These are phyloP conservation scores for Macadamia integrifolia DNA, from an alignment of 164 flowering plant genomes.

Conservation along the genomic window DNA sequence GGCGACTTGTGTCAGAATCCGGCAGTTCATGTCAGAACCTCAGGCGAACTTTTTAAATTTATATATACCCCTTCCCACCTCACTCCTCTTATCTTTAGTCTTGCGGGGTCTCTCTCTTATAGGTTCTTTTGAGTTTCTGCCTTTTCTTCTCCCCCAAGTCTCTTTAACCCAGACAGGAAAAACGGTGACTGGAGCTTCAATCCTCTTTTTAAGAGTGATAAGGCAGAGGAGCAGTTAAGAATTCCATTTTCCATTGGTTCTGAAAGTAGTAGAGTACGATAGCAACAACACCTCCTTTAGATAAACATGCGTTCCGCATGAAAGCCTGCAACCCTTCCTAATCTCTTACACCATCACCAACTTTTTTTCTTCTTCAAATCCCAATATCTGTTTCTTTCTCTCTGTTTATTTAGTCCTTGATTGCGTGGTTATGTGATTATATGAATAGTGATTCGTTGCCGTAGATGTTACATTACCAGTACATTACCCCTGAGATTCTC, in stretches of 20 bases:
- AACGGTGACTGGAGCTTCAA: not conserved
- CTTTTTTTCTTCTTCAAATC: not conserved
- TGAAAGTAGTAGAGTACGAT: not conserved
- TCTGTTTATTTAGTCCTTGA: not conserved
- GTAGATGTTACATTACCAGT: slow-evolving; percentile 48
- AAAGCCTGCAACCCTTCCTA: slow-evolving; percentile 2
- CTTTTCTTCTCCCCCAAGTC: not conserved
- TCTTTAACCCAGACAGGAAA: not conserved
- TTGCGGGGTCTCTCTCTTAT: not conserved
- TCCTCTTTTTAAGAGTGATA: not conserved
- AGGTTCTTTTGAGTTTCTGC: not conserved
- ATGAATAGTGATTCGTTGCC: not conserved
- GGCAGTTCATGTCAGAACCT: slow-evolving; percentile 16
- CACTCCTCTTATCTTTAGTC: not conserved
- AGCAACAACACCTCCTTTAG: not conserved
- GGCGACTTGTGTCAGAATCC: slow-evolving; percentile 20
- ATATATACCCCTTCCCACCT: slow-evolving; percentile 3
- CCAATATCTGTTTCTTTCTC: not conserved
- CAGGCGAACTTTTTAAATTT: slow-evolving; percentile 3
- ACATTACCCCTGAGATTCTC: slow-evolving; percentile 14
- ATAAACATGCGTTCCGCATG: slow-evolving; percentile 1
- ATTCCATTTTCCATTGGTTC: not conserved
- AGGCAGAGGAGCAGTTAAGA: not conserved
- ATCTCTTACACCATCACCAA: not conserved
- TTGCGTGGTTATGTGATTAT: not conserved